Conservation (phyloP, 805 yeast species). For the Lipomyces japonicus region DNA sequence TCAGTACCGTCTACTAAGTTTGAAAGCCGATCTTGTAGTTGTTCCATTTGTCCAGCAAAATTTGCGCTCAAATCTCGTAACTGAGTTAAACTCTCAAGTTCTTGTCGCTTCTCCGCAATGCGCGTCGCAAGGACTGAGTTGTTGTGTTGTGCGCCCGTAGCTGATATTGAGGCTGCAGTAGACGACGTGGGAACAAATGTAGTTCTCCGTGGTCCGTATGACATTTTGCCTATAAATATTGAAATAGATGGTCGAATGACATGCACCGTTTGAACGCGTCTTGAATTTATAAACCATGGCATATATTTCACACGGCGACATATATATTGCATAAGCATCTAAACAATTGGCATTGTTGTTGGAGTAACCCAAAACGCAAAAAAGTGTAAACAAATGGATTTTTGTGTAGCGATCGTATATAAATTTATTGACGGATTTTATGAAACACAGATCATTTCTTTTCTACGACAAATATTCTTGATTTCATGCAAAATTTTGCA, state of each 20-base stretch:
- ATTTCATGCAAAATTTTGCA: too few relatives aligned
- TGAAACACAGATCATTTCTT: too few relatives aligned
- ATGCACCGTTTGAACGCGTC: too few relatives aligned
- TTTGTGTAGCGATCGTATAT: too few relatives aligned
- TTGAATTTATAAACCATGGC: neutral
- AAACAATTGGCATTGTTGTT: too few relatives aligned
- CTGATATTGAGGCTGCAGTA: neutral
- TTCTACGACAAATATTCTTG: too few relatives aligned
- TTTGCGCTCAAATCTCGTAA: slow-evolving; percentile 21
- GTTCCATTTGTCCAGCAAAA: slow-evolving; percentile 22
- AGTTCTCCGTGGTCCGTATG: slow-evolving; percentile 23
- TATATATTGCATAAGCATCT: too few relatives aligned
- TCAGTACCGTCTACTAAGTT: slow-evolving; percentile 26
- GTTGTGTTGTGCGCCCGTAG: slow-evolving; percentile 10
- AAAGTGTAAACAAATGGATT: too few relatives aligned
- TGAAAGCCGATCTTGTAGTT: slow-evolving; percentile 17
- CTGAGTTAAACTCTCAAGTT: slow-evolving; percentile 19
- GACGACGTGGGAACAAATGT: slow-evolving; percentile 21
- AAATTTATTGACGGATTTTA: too few relatives aligned
- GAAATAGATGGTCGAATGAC: too few relatives aligned
- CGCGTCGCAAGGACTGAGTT: slow-evolving; percentile 15
- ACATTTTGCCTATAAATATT: slow-evolving; percentile 3
- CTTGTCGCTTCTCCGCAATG: slow-evolving; percentile 23
- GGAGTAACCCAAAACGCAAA: too few relatives aligned
- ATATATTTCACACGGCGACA: too few relatives aligned